These are phyloP conservation scores for Tricholoma sp. DNA, from an alignment of 768 basidiomycete genomes.

Conservation along the genomic window DNA sequence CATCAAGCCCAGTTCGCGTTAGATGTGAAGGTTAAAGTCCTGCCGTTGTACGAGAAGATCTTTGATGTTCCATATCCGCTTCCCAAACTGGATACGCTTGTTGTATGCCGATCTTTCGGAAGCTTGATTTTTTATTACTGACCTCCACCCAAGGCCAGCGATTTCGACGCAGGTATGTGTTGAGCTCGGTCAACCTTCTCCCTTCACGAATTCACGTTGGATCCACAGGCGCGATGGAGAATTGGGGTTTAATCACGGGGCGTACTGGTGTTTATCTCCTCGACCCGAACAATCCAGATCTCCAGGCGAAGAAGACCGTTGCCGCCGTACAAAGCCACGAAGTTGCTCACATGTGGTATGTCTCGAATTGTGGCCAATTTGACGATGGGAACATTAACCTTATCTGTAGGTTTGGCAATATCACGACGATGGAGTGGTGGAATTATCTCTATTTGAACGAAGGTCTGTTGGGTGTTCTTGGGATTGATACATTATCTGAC, in stretches of 20 bases:
- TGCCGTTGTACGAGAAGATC: conserved; percentile 92
- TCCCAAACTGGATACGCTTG: conserved; percentile 91
- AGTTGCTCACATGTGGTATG: conserved; percentile 76
- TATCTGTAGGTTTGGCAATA: conserved; percentile 73
- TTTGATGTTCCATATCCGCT: conserved; percentile 92
- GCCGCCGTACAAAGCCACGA: conserved; percentile 81
- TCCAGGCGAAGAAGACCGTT: conserved; percentile 71
- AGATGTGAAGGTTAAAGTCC: conserved; percentile 73
- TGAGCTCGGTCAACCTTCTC: background rate
- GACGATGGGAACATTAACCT: background rate
- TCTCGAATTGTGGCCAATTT: background rate
- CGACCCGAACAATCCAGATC: conserved; percentile 66
- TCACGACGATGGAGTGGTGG: conserved; percentile 95
- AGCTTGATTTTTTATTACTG: background rate
- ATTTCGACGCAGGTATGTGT: conserved; percentile 75
- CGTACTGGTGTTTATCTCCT: conserved; percentile 75
- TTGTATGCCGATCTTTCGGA: conserved; percentile 34
- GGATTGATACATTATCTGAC: background rate
- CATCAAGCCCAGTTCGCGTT: conserved; percentile 82
- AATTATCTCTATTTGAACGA: conserved; percentile 79
- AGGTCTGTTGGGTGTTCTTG: conserved; percentile 32
- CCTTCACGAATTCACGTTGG: background rate
- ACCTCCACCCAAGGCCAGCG: conserved; percentile 46
- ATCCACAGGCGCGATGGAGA: conserved; percentile 75
- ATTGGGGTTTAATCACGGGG: conserved; percentile 91